Evolutionary conservation across 2,329 filamentous ascomycete genomes (phyloP), one percentile per base, ranked within the genome.

Genomic region (Ophiostoma novo-ulmi): DNA sequence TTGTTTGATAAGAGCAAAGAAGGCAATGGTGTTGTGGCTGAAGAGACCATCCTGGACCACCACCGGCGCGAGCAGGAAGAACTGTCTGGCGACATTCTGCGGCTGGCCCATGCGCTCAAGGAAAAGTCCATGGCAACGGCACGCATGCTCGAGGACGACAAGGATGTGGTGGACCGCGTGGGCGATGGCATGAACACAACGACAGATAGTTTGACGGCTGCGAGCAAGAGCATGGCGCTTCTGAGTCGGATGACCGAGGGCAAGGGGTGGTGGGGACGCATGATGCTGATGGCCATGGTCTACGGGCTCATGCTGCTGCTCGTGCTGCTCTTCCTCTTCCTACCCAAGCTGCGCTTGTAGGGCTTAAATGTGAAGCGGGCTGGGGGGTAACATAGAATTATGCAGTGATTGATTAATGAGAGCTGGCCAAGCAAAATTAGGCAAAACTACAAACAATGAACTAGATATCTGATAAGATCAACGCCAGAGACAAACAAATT

Each of bases 241-340:
- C 79, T 98, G 77, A 84, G 87, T 75, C 85, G 85, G 69, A 93
- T 97, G 88, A 93, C 90, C 20, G 94, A 97, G 81, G 94, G 93
- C 3, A 89, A 90, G 78, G 93, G 93, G 0, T 96, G 91, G 91
- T 93, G 87, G 88, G 93, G 91, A 6, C 82, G 94, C 69, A 87
- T 97, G 82, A 84, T 94, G 80, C 83, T 97, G 72, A 97, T 95
- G 82, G 90, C 84, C 55, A 91, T 92, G 85, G 93, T 97, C 67
- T 91, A 89, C 76, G 92, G 87, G 39, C 79, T 97, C 73, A 94
- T 93, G 89, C 76, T 96, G n/a, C 80, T 88, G 36, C 86, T 93
- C 22, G 82, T 97, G 48, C 75, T 96, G 78, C 80, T 97, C 74
- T 94, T 97, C 14, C 94, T 94, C 82, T 85, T 94, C 68, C 82